A percentile compares a stretch with the other conserved stretches of the same genome.
Conservation (phyloP, 305 asterid genomes). For the Andrographis paniculata region DNA sequence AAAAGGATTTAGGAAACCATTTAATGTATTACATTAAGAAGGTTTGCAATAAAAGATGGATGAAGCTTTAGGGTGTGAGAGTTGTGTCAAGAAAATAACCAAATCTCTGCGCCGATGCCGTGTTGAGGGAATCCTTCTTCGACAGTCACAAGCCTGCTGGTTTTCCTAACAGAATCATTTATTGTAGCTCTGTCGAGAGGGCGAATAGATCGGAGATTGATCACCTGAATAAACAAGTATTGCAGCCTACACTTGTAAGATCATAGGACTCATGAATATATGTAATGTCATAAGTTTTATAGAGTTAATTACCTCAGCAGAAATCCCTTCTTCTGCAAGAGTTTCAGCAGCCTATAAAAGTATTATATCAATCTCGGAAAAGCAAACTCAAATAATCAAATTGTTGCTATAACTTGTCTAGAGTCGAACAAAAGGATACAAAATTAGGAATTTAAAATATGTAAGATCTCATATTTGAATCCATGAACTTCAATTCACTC, state of each 20-base stretch:
- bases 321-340: slow-evolving; percentile 80
- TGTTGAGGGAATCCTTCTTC: slow-evolving; percentile 96
- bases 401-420: too few species aligned
- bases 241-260: not conserved
- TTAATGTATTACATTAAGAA: slow-evolving; percentile 1
- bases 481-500: too few species aligned
- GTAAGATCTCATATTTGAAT: too few species aligned
- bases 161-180: slow-evolving; percentile 80
- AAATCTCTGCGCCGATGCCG: slow-evolving; percentile 94
- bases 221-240: slow-evolving; percentile 42
- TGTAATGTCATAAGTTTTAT: too few species aligned
- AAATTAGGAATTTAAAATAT: too few species aligned
- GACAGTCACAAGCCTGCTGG: slow-evolving; percentile 77
- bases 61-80: not conserved
- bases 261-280: not conserved
- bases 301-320: slow-evolving; percentile 68
- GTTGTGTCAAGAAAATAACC: slow-evolving; percentile 35
- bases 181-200: slow-evolving; percentile 88
- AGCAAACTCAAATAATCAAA: too few species aligned
- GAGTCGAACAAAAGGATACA: too few species aligned
- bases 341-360: slow-evolving; percentile 77
- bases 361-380: slow-evolving; percentile 16
- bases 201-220: slow-evolving; percentile 86
- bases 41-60: not conserved
- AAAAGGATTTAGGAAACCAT: slow-evolving; percentile 12